phyloP scores from a whole-genome alignment of 306 rosid species.

The Cicer arietinum region DNA sequence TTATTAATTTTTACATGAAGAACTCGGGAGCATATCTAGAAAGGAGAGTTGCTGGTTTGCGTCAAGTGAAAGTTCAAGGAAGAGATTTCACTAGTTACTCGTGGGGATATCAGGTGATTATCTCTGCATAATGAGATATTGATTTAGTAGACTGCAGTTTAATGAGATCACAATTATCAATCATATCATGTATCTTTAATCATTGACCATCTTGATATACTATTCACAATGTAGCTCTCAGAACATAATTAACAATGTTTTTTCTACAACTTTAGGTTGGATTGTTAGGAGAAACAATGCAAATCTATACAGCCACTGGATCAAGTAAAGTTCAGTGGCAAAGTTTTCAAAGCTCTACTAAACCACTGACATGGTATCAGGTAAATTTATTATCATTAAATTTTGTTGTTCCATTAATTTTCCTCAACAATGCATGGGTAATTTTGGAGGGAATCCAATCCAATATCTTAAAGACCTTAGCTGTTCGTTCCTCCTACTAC shows the following conservation, averaged over 20 bases:
- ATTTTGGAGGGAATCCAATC: slow-evolving; percentile 29
- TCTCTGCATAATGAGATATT: slow-evolving; percentile 25
- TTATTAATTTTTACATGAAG: slow-evolving; percentile 52
- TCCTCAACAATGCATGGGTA: neutral
- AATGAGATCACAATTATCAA: slow-evolving; percentile 29
- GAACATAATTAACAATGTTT: slow-evolving; percentile 17
- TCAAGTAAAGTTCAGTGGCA: slow-evolving; percentile 67
- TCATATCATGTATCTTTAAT: slow-evolving; percentile 17
- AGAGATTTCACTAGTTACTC: slow-evolving; percentile 52
- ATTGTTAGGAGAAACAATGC: slow-evolving; percentile 66
- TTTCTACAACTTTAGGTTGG: slow-evolving; percentile 64
- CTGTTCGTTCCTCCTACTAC: neutral
- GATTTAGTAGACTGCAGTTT: slow-evolving; percentile 29
- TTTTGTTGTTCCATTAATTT: slow-evolving; percentile 14
- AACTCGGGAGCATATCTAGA: slow-evolving; percentile 81
- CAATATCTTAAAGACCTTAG: slow-evolving; percentile 12
- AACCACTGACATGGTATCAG: slow-evolving; percentile 86
- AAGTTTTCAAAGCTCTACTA: slow-evolving; percentile 46
- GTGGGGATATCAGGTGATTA: slow-evolving; percentile 87
- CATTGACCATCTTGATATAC: slow-evolving; percentile 20
- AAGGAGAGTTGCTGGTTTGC: slow-evolving; percentile 64
- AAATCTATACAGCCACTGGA: slow-evolving; percentile 59
- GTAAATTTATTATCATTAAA: slow-evolving; percentile 49
- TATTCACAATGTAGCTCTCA: slow-evolving; percentile 22
- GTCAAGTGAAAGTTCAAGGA: slow-evolving; percentile 53